These are phyloP conservation scores for Senna tora DNA, from an alignment of 306 rosid species.

Conservation along the genomic window DNA sequence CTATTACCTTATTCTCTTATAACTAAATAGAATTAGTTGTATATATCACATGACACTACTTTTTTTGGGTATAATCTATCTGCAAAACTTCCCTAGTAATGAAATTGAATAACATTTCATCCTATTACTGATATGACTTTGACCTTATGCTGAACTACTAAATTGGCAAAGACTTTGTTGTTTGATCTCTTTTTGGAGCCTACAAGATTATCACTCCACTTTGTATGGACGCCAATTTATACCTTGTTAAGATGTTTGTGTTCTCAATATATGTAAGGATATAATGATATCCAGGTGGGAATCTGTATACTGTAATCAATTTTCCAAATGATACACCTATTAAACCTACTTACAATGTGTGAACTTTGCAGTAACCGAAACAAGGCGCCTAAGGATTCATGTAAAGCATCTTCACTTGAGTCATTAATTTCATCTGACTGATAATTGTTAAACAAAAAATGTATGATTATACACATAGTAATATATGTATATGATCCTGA, in stretches of 20 bases:
- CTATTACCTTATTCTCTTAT: not conserved
- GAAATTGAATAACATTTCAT: not conserved
- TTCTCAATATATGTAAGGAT: not conserved
- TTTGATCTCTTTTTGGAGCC: not conserved
- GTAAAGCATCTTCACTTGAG: not conserved
- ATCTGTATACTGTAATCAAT: constrained; percentile 3
- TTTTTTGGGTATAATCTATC: not conserved
- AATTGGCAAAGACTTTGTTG: not conserved
- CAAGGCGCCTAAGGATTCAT: not conserved
- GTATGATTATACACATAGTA: not conserved
- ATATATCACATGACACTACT: not conserved
- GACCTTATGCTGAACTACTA: not conserved
- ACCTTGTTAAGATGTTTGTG: constrained; percentile 4
- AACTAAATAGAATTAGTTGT: not conserved
- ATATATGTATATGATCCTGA: not conserved
- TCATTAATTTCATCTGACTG: constrained; percentile 20
- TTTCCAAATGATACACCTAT: no score
- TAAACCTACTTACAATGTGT: no score
- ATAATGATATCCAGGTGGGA: not conserved
- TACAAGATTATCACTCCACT: not conserved
- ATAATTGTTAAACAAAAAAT: not conserved
- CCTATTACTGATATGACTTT: not conserved
- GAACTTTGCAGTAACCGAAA: not conserved
- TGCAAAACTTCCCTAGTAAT: not conserved
- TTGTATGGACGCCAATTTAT: not conserved